phyloP scores from a whole-genome alignment of 2,329 filamentous ascomycete genomes.

The Penicillium hordei region DNA sequence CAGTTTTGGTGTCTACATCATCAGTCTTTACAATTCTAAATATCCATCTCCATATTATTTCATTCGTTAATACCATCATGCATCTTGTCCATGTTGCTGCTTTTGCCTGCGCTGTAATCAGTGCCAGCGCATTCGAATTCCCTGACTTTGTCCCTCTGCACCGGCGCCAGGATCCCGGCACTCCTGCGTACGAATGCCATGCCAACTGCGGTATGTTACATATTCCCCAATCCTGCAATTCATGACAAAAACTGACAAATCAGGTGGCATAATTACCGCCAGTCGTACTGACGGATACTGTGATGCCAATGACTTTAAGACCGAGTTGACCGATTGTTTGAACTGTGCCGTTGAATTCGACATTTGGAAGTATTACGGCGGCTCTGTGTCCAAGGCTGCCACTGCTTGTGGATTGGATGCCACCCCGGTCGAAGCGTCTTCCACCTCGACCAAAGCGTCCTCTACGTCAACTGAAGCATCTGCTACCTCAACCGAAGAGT shows the following conservation, averaged over 20 bases:
- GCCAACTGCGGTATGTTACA: slow-evolving; percentile 33
- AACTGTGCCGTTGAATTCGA: slow-evolving; percentile 46
- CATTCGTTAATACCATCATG: background rate
- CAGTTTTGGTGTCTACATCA: background rate
- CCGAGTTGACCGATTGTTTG: slow-evolving; percentile 35
- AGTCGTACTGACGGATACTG: background rate
- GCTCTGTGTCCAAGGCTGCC: slow-evolving; percentile 40
- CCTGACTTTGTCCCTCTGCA: slow-evolving; percentile 6
- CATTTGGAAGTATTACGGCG: slow-evolving; percentile 49
- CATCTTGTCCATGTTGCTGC: background rate
- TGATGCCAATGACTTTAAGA: slow-evolving; percentile 18
- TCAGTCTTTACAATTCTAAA: background rate
- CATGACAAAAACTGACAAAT: background rate
- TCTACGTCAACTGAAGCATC: background rate
- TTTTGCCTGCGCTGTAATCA: slow-evolving; percentile 2
- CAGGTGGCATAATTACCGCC: background rate
- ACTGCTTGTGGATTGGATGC: slow-evolving; percentile 30
- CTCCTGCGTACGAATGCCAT: slow-evolving; percentile 38
- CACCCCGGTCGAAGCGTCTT: background rate
- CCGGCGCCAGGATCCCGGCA: slow-evolving; percentile 22
- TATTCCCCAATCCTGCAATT: background rate
- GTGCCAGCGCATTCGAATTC: slow-evolving; percentile 1
- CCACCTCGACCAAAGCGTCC: background rate
- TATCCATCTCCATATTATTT: background rate
- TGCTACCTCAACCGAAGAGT: background rate